A percentile compares a stretch with the other conserved stretches of the same genome.
These are phyloP conservation scores for Pichia cabralensis DNA, from an alignment of 805 yeast species.

Conservation along the genomic window DNA sequence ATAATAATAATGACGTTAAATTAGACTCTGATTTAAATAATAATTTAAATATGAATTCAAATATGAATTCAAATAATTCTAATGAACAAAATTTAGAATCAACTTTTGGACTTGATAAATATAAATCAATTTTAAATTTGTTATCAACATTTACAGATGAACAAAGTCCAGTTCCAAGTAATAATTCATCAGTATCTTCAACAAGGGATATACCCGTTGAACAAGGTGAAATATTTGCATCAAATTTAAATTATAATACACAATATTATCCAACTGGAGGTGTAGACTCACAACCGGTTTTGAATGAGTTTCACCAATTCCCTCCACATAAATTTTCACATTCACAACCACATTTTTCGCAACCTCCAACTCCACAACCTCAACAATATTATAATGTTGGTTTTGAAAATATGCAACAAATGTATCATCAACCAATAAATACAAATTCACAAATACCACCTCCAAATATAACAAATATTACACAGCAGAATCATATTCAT, in stretches of 20 bases:
- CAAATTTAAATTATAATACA: no score
- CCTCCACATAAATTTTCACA: neutral
- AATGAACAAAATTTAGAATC: neutral
- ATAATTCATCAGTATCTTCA: neutral
- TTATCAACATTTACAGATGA: neutral
- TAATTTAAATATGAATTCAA: neutral
- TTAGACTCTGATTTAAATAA: neutral
- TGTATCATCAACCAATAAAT: no score
- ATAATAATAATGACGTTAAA: neutral
- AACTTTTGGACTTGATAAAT: conserved; percentile 1
- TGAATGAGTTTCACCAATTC: neutral
- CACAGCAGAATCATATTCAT: no score
- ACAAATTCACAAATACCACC: no score
- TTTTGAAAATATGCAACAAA: no score
- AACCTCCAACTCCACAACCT: neutral
- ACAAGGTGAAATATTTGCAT: neutral
- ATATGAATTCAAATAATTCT: neutral
- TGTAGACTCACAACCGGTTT: neutral
- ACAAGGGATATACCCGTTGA: no score
- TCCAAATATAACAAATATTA: no score
- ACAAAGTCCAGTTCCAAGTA: neutral
- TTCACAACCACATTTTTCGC: neutral
- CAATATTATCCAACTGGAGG: no score
- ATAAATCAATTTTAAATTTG: neutral
- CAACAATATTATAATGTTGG: no score